Base-by-base conservation (phyloP, 208 protist genomes). In the Crithidia fasciculata region DNA sequence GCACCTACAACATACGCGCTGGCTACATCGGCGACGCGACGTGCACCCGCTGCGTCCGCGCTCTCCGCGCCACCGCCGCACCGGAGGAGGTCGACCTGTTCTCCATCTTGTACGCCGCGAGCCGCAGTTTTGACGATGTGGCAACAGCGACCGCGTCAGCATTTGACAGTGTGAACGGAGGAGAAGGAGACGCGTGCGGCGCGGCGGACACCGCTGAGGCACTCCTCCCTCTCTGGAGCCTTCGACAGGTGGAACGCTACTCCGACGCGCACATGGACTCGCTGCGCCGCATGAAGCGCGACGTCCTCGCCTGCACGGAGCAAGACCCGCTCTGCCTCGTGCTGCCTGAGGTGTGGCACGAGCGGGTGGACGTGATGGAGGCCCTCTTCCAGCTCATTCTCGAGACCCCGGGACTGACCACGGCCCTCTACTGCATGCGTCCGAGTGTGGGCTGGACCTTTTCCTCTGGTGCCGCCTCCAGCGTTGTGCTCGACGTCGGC, bases 391-490 rank as follows among this genome's bases (percentile, higher is more conserved):
- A 72, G 45, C 37, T 78, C 13, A 69, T 96, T 37, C 82, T 96
- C 19, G 92, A 96, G 54, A 85, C 76, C 2, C 57, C 68, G 0
- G 81, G 69, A 12, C 53, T 91, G 15, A 82, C 86, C 0, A 74
- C 82, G 39, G 81, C 88, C 53, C 55, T 96, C 13, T 95, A 96
- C 69, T 92, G 81, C 56, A 80, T 74, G 57, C 88, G 92, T 8
- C 92, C 92, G 5, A 95, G 90, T 49, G 86, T 95, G 43, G 75
- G 80, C 8, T 93, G 86, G 85, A 77, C 92, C 6, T 81, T 96
- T 2, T 63, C 86, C n/a, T 78, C 75, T 44, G 92, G 88, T 8
- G 72, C 73, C 28, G 74, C 84, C 18, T 92, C 90, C 10, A 89
- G 85, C 19, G 76, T 96, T 16, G 90, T 96, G 16, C 50, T 92